Evolutionary conservation across 106 monocot genomes (phyloP).

Genomic region (Posidonia australis): DNA sequence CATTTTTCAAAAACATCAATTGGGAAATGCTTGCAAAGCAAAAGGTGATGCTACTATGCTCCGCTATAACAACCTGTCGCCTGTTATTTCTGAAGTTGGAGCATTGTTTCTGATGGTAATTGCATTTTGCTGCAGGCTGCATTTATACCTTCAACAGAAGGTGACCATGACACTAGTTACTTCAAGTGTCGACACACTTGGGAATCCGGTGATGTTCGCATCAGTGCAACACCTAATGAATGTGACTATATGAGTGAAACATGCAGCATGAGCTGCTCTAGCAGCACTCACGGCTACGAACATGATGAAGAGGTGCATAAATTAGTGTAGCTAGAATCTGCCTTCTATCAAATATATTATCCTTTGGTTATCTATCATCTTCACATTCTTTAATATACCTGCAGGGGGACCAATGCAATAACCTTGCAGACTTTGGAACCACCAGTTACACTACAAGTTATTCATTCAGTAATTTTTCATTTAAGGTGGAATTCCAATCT

Average conservation of each 20-base stretch:
- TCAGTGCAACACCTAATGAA: conserved; percentile 16
- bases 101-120: neutral
- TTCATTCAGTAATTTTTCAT: conserved; percentile 98
- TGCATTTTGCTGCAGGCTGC: conserved; percentile 43
- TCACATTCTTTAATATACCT: neutral
- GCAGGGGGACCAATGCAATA: conserved; percentile 73
- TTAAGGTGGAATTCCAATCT: conserved; percentile 41
- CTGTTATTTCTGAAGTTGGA: neutral
- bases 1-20: conserved; percentile 79
- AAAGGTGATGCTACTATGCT: conserved; percentile 38
- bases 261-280: conserved; percentile 50
- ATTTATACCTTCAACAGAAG: conserved; percentile 80
- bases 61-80: neutral
- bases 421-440: conserved; percentile 55
- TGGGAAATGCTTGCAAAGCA: conserved; percentile 91
- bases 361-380: neutral
- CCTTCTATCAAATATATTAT: neutral
- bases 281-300: conserved; percentile 42
- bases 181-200: conserved; percentile 74
- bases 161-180: conserved; percentile 90
- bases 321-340: neutral
- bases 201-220: conserved; percentile 33
- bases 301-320: conserved; percentile 60
- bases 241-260: conserved; percentile 37
- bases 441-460: conserved; percentile 31